Conservation (phyloP, 2,329 filamentous ascomycete species). For the Xylaria sp. region DNA sequence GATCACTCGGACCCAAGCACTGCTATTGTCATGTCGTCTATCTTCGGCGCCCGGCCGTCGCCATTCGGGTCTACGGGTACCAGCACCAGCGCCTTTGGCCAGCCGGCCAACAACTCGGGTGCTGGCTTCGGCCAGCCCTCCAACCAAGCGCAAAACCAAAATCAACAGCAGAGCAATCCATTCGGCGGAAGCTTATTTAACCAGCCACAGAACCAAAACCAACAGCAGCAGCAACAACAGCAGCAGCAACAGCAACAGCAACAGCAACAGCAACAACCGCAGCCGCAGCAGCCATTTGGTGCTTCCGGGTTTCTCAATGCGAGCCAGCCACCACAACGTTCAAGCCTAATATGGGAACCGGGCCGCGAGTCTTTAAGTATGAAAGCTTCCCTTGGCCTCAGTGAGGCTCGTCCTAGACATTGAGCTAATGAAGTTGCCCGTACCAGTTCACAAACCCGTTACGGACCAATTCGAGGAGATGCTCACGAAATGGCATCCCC, state of each 20-base stretch:
- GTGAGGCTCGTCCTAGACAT: not conserved
- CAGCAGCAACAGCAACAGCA: conserved; percentile 40
- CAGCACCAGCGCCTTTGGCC: conserved; percentile 8
- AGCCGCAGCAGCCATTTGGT: conserved; percentile 42
- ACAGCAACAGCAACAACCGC: conserved; percentile 37
- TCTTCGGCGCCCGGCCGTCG: conserved; percentile 28
- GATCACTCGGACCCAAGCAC: not conserved
- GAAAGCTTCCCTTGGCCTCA: conserved; percentile 4
- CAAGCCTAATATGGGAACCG: conserved; percentile 36
- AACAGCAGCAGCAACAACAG: conserved; percentile 32
- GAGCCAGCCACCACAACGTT: conserved; percentile 42
- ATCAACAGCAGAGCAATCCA: conserved; percentile 29
- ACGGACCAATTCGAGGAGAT: conserved; percentile 74
- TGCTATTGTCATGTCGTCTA: conserved; percentile 32
- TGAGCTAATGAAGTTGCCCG: conserved; percentile 16
- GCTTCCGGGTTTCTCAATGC: conserved; percentile 48
- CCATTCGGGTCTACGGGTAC: conserved; percentile 27
- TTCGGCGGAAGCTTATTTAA: conserved; percentile 38
- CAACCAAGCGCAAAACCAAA: conserved; percentile 32
- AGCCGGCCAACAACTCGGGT: too few species aligned
- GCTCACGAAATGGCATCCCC: conserved; percentile 73
- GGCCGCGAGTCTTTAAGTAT: conserved; percentile 37
- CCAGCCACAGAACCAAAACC: conserved; percentile 38
- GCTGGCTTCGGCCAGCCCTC: not conserved
- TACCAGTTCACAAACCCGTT: conserved; percentile 69